phyloP scores from a whole-genome alignment of 2,329 filamentous ascomycete genomes.

The Verticillium klebahnii region DNA sequence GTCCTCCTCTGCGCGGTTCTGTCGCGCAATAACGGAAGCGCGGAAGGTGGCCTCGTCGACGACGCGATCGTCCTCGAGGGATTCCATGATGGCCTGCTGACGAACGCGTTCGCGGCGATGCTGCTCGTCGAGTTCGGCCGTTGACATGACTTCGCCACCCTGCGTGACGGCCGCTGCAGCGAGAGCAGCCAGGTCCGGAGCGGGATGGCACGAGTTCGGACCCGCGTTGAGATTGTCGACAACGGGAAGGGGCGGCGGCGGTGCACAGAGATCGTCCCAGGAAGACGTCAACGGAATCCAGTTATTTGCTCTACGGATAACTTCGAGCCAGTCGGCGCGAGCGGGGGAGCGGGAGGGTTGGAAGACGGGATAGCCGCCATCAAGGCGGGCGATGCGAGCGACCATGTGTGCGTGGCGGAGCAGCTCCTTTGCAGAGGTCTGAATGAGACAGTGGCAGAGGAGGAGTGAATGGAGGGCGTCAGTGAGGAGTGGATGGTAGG shows the following conservation, averaged over 20 bases:
- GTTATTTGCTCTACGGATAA: conserved; percentile 62
- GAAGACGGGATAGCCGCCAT: conserved; percentile 78
- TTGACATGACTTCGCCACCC: conserved; percentile 10
- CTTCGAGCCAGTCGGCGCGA: conserved; percentile 75
- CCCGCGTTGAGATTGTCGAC: conserved; percentile 8
- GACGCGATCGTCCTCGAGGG: conserved; percentile 62
- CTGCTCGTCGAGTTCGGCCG: conserved; percentile 38
- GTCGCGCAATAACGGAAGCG: conserved; percentile 56
- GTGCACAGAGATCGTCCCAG: conserved; percentile 69
- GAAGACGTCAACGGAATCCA: conserved; percentile 61
- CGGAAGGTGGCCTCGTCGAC: conserved; percentile 63
- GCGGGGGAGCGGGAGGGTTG: conserved; percentile 66
- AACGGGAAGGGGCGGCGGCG: conserved; percentile 39
- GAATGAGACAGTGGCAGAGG: conserved; percentile 72
- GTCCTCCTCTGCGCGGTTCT: conserved; percentile 55
- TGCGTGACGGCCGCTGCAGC: conserved; percentile 29
- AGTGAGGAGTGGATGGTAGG: conserved; percentile 75
- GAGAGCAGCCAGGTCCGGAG: conserved; percentile 22
- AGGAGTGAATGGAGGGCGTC: conserved; percentile 76
- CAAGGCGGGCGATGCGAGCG: conserved; percentile 66
- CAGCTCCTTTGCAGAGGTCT: conserved; percentile 74
- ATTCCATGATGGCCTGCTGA: conserved; percentile 62
- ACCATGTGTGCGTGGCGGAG: conserved; percentile 79
- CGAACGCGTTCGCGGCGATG: conserved; percentile 56
- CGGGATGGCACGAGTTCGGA: conserved; percentile 15